A percentile compares a stretch with the other conserved stretches of the same genome.
Conservation (phyloP, 805 yeast genomes). For the Lipomyces oligophaga region DNA sequence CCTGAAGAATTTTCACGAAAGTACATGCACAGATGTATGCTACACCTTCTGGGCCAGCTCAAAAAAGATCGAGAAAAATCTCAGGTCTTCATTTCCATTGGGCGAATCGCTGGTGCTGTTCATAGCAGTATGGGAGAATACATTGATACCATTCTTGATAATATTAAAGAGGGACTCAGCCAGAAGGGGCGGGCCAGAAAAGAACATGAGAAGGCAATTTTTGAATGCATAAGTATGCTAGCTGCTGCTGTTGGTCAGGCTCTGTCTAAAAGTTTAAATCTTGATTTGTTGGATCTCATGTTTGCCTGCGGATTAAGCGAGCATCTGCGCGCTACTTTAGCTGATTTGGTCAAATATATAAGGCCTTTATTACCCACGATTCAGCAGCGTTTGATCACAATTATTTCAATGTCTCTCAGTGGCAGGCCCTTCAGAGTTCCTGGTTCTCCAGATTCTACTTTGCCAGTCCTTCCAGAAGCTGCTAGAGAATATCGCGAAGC, state of each 20-base stretch:
- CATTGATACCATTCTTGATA: constrained; percentile 79
- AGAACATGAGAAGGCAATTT: constrained; percentile 79
- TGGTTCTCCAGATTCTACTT: constrained; percentile 69
- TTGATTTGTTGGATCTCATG: constrained; percentile 73
- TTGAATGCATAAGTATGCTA: constrained; percentile 80
- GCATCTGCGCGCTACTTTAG: constrained; percentile 72
- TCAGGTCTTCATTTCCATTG: constrained; percentile 73
- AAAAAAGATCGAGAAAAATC: constrained; percentile 73
- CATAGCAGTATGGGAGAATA: constrained; percentile 83
- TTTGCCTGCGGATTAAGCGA: constrained; percentile 80
- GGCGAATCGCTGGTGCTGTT: constrained; percentile 73
- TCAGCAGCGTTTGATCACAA: constrained; percentile 64
- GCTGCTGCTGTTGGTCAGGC: constrained; percentile 92
- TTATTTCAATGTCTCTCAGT: constrained; percentile 69
- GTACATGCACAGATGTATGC: constrained; percentile 74
- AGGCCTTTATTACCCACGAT: constrained; percentile 77
- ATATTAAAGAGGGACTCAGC: constrained; percentile 72
- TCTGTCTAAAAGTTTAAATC: constrained; percentile 78
- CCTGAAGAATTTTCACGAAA: constrained; percentile 70
- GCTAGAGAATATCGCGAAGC: constrained; percentile 77
- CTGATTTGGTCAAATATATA: constrained; percentile 61
- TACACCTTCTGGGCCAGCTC: constrained; percentile 72
- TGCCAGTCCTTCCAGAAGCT: constrained; percentile 39
- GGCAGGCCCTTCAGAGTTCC: constrained; percentile 81
- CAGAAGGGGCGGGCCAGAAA: constrained; percentile 57